These are phyloP conservation scores for Cercis canadensis DNA, from an alignment of 306 rosid genomes.

Conservation along the genomic window DNA sequence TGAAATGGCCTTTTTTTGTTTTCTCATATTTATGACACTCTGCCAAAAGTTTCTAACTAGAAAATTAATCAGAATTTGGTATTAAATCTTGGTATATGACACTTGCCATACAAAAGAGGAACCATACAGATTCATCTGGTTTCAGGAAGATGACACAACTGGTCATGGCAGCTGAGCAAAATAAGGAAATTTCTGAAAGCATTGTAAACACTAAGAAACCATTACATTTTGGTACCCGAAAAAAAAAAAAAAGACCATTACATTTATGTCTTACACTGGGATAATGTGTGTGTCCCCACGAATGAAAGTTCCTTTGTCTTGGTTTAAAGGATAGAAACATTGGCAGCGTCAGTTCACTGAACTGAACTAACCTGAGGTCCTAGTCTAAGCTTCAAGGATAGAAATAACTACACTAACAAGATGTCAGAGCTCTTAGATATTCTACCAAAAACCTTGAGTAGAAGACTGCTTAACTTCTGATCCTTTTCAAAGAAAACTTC, in stretches of 20 bases:
- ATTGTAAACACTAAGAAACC: slow-evolving; percentile 28
- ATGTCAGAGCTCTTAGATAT: slow-evolving; percentile 29
- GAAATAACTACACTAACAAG: slow-evolving; percentile 36
- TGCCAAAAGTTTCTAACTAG: not conserved
- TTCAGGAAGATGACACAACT: not conserved
- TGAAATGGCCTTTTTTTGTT: not conserved
- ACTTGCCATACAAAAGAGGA: too few relatives aligned
- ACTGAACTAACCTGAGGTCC: slow-evolving; percentile 15
- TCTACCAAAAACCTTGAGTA: slow-evolving; percentile 29
- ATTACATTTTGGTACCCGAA: not conserved
- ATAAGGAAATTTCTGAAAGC: slow-evolving; percentile 7
- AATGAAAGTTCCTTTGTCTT: slow-evolving; percentile 6
- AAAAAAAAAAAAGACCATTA: slow-evolving; percentile 25
- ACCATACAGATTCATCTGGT: too few relatives aligned
- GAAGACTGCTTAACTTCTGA: slow-evolving; percentile 32
- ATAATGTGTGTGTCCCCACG: slow-evolving; percentile 15
- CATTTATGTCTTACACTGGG: slow-evolving; percentile 22
- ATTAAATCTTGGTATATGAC: too few relatives aligned
- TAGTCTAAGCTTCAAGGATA: slow-evolving; percentile 20
- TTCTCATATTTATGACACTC: slow-evolving; percentile 14
- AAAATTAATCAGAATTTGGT: too few relatives aligned
- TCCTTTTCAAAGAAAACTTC: slow-evolving; percentile 26
- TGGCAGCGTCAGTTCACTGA: slow-evolving; percentile 19
- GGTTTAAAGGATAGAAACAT: slow-evolving; percentile 18
- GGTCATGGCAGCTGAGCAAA: slow-evolving; percentile 15